Conservation (phyloP, 345 rosid species). For the Sisymbrium altissimum region DNA sequence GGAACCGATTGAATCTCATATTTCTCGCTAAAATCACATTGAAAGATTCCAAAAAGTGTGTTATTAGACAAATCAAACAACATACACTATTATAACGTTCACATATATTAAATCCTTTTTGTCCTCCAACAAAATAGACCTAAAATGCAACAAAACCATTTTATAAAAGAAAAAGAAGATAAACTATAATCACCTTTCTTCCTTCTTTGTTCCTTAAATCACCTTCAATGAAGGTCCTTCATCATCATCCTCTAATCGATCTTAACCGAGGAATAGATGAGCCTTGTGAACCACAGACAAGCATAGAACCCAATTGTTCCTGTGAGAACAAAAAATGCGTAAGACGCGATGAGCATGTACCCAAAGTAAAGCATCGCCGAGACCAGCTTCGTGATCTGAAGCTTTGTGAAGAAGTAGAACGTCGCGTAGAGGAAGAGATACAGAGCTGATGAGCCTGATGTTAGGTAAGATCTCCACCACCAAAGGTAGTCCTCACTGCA, state of each 20-base stretch:
- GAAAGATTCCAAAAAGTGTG: neutral
- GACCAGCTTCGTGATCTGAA: constrained; percentile 75
- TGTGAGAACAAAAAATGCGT: constrained; percentile 68
- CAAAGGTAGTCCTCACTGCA: constrained; percentile 86
- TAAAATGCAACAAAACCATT: constrained; percentile 31
- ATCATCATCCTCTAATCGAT: constrained; percentile 43
- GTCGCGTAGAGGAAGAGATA: constrained; percentile 80
- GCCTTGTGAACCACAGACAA: constrained; percentile 86
- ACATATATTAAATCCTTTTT: constrained; percentile 16
- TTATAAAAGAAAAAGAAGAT: constrained; percentile 9
- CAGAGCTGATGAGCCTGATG: constrained; percentile 76
- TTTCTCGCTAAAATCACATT: no score
- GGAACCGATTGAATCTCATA: no score
- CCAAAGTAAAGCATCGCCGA: constrained; percentile 72
- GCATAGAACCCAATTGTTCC: constrained; percentile 82
- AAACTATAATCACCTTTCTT: constrained; percentile 29
- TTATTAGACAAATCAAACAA: constrained; percentile 30
- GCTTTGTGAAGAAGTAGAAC: constrained; percentile 88
- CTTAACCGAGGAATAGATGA: constrained; percentile 82
- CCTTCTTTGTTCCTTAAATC: constrained; percentile 17
- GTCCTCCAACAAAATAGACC: constrained; percentile 24
- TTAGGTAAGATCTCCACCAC: constrained; percentile 94
- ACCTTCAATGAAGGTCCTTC: no score
- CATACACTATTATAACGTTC: constrained; percentile 24
- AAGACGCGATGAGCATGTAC: constrained; percentile 78